These are phyloP conservation scores for Crithidia fasciculata DNA, from an alignment of 208 protist genomes.

Conservation along the genomic window DNA sequence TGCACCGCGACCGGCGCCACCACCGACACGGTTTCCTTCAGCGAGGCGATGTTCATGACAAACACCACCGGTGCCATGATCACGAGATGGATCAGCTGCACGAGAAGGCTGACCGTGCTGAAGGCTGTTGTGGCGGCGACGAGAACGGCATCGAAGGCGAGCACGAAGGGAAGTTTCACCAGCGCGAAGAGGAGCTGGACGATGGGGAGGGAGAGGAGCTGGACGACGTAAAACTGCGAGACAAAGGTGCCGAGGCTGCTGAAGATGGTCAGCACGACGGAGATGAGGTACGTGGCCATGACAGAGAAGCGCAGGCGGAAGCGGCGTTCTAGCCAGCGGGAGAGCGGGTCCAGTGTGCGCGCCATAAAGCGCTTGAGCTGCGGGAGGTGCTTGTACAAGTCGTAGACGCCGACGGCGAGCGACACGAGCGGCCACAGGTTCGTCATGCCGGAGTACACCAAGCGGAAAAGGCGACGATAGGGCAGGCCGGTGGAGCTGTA, in stretches of 20 bases:
- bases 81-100: conserved; percentile 53
- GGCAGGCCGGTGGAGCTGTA: conserved; percentile 59
- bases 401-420: conserved; percentile 75
- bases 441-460: conserved; percentile 59
- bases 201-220: conserved; percentile 42
- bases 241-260: conserved; percentile 61
- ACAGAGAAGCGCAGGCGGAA: conserved; percentile 80
- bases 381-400: conserved; percentile 84
- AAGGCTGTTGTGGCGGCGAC: conserved; percentile 29
- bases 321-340: conserved; percentile 64
- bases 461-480: conserved; percentile 66
- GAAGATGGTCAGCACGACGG: conserved; percentile 58
- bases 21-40: conserved; percentile 27
- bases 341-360: conserved; percentile 60
- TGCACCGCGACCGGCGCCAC: conserved; percentile 47
- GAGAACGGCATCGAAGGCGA: conserved; percentile 59
- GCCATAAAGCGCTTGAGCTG: conserved; percentile 73
- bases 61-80: conserved; percentile 62
- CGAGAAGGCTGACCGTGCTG: conserved; percentile 44
- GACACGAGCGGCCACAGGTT: conserved; percentile 83
- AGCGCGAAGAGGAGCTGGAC: conserved; percentile 38
- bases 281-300: conserved; percentile 78
- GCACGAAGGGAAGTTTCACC: conserved; percentile 50
- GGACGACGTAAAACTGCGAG: conserved; percentile 63
- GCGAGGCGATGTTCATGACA: conserved; percentile 42